Conservation (phyloP, 129 eudicot species). For the Kitagawia praeruptora region DNA sequence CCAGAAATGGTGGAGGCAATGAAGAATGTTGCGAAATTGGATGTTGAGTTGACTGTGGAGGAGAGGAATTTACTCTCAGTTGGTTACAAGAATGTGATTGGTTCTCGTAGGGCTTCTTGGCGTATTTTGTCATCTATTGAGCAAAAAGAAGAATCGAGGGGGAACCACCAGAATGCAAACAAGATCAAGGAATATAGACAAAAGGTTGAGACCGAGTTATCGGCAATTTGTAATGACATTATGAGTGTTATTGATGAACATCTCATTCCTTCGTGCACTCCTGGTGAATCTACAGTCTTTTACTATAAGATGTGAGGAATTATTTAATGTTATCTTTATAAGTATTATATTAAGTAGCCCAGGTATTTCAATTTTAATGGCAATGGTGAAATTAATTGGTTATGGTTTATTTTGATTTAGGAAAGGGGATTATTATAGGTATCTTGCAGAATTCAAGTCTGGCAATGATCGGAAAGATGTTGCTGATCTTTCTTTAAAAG, state of each 20-base stretch:
- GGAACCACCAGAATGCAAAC: constrained; percentile 49
- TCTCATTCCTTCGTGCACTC: constrained; percentile 49
- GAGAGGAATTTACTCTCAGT: constrained; percentile 63
- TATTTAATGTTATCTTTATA: neutral
- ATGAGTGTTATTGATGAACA: constrained; percentile 56
- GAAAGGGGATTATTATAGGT: constrained; percentile 63
- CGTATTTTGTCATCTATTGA: constrained; percentile 60
- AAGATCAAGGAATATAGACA: constrained; percentile 49
- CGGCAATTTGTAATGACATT: constrained; percentile 50
- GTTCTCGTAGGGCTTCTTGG: constrained; percentile 62
- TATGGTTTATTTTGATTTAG: constrained; percentile 21
- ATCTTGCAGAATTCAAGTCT: constrained; percentile 51
- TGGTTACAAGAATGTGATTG: constrained; percentile 60
- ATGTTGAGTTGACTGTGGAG: constrained; percentile 52
- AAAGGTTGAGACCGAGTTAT: constrained; percentile 50
- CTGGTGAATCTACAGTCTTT: constrained; percentile 57
- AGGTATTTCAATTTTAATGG: neutral
- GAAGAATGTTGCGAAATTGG: constrained; percentile 52
- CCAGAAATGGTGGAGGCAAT: constrained; percentile 68
- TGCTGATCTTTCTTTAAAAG: constrained; percentile 58
- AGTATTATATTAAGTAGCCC: neutral
- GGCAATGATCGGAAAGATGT: constrained; percentile 54
- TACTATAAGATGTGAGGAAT: constrained; percentile 52
- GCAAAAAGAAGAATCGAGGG: constrained; percentile 55
- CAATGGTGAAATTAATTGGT: neutral